Conservation (phyloP, 495 filamentous ascomycete genomes). For the Aspergillus bridgeri region DNA sequence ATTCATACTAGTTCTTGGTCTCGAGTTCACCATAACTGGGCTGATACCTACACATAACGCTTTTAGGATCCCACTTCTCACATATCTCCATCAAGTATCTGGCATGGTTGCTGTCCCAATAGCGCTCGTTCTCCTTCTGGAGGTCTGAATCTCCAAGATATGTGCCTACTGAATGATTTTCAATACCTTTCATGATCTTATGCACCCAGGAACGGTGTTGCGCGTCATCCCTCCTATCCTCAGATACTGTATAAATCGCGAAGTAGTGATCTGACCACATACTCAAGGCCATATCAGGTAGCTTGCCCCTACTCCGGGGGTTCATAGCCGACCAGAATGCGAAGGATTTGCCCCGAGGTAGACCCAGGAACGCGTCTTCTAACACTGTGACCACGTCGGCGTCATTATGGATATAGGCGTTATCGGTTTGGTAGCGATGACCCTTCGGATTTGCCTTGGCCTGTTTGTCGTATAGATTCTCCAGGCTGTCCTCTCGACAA, state of each 20-base stretch:
- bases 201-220: conserved; percentile 40
- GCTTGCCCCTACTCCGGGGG: conserved; percentile 35
- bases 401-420: conserved; percentile 45
- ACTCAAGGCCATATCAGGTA: conserved; percentile 48
- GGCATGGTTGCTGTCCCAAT: conserved; percentile 35
- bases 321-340: conserved; percentile 49
- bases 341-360: conserved; percentile 38
- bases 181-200: conserved; percentile 35
- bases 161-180: conserved; percentile 36
- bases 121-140: conserved; percentile 37
- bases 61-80: conserved; percentile 40
- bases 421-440: conserved; percentile 47
- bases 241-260: conserved; percentile 50
- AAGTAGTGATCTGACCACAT: conserved; percentile 55
- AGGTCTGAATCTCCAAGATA: conserved; percentile 55
- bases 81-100: conserved; percentile 33
- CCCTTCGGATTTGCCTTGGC: conserved; percentile 34
- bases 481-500: conserved; percentile 37
- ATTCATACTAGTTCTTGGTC: too few relatives aligned
- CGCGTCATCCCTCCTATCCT: conserved; percentile 40
- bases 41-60: too few relatives aligned
- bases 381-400: conserved; percentile 39
- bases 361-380: conserved; percentile 40
- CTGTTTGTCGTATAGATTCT: conserved; percentile 40
- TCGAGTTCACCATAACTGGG: too few relatives aligned